Evolutionary conservation across 176 grass and related monocot genomes (phyloP), one percentile per base, ranked within the genome.

Genomic region (Aegilops bicornis): DNA sequence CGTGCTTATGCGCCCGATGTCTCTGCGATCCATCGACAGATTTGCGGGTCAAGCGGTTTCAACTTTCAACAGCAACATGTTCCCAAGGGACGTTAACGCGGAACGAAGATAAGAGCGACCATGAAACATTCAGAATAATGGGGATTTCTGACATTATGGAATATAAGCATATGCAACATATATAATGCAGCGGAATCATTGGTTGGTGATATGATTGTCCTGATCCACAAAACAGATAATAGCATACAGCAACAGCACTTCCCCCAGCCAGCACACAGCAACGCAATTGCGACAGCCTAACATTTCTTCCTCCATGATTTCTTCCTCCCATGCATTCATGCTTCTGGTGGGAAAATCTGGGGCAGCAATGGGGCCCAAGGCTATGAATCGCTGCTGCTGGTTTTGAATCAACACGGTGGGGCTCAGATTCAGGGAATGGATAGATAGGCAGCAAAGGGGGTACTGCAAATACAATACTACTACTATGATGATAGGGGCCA

Each of bases 261-360:
- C 86, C 36, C 70, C 50, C 50, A 6, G 78, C 50, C 50, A 6
- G 78, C 77, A 91, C 1, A 64, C 82, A 78, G 64, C 82, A 77
- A 70, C 20, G 85, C 77, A 31, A 22, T 33, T 10, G 77, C 56
- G 78, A 65, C 86, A 91, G 86, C 82, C 71, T 65, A 76, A 54
- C 24, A 47, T 56, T 88, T 72, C 50, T 88, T 72, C 50, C 22
- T 72, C 50, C 22, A 80, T 79, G 82, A 81, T 85, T 85, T 79
- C 70, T 42, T 9, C 11, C 37, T 43, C 6, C 27, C 76, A 10
- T 22, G 81, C 68, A 84, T 71, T 70, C 86, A 81, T 65, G 64
- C 35, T 22, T 72, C 71, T 58, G 77, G 22, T 72, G 90, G 78
- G 85, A 88, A 88, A 87, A 87, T 85, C 82, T 67, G 77, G 56